Evolutionary conservation across 2,329 filamentous ascomycete genomes (phyloP).

Genomic region (Diaporthe amygdali): DNA sequence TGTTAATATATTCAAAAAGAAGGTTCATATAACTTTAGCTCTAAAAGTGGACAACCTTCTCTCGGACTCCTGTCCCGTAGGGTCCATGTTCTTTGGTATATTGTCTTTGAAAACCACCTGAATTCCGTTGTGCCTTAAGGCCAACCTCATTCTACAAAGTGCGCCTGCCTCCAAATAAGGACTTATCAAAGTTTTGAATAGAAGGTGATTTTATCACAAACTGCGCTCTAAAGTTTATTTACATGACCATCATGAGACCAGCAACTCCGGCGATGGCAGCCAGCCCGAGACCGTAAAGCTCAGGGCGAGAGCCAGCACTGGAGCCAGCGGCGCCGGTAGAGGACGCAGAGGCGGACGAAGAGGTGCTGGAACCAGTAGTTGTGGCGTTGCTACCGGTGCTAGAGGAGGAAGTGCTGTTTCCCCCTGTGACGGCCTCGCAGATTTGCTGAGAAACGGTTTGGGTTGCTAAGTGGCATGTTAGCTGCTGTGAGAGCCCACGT

Average conservation of each 20-base stretch:
- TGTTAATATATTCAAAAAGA: neutral
- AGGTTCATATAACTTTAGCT: neutral
- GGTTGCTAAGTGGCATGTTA: constrained; percentile 15
- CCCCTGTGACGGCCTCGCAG: constrained; percentile 13
- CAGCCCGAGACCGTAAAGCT: constrained; percentile 23
- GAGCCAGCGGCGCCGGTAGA: constrained; percentile 9
- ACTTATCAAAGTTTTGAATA: neutral
- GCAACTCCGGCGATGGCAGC: constrained; percentile 18
- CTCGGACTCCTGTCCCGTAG: neutral
- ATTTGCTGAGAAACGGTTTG: constrained; percentile 18
- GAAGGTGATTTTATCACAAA: neutral
- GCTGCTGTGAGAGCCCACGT: neutral
- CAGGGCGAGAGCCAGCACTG: constrained; percentile 13
- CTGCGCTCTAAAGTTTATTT: neutral
- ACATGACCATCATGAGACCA: constrained; percentile 17
- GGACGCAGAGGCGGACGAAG: constrained; percentile 5
- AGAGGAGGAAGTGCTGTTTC: constrained; percentile 1
- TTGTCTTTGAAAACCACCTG: neutral
- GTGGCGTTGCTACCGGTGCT: neutral
- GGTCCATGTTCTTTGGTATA: neutral
- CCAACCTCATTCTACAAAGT: neutral
- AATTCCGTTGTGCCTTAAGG: neutral
- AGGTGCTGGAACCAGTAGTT: neutral
- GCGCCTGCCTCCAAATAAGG: neutral
- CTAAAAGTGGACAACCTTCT: neutral